phyloP scores from a whole-genome alignment of 306 rosid species.

The Abrus precatorius region DNA sequence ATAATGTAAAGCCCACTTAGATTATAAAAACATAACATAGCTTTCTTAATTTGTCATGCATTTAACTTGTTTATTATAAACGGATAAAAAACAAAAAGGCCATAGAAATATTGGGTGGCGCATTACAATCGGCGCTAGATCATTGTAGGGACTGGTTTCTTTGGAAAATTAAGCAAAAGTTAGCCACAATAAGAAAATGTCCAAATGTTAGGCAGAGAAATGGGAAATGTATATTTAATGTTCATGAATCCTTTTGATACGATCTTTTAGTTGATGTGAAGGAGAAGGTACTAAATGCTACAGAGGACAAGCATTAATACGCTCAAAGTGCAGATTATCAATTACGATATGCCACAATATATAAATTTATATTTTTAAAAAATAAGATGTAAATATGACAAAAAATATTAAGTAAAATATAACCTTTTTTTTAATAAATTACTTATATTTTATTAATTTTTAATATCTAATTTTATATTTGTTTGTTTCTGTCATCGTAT shows the following conservation, averaged over 20 bases:
- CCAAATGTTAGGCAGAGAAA: constrained; percentile 20
- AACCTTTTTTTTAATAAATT: too few relatives aligned
- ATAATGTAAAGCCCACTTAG: constrained; percentile 33
- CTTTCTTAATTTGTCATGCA: constrained; percentile 48
- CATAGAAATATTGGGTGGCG: constrained; percentile 49
- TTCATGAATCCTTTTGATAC: constrained; percentile 1
- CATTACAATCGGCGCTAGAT: constrained; percentile 53
- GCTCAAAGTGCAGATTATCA: constrained; percentile 4
- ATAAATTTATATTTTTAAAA: too few relatives aligned
- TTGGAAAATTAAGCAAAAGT: constrained; percentile 31
- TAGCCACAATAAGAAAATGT: constrained; percentile 34
- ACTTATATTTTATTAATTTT: too few relatives aligned
- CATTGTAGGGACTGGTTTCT: constrained; percentile 42
- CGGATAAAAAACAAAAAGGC: background rate
- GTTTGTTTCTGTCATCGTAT: too few relatives aligned
- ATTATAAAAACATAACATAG: constrained; percentile 33
- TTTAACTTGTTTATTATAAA: constrained; percentile 32
- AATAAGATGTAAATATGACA: too few relatives aligned
- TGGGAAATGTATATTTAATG: constrained; percentile 17
- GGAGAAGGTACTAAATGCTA: background rate
- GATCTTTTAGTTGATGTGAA: constrained; percentile 32
- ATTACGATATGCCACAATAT: too few relatives aligned
- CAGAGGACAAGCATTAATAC: constrained; percentile 36
- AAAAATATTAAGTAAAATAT: too few relatives aligned
- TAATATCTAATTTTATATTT: too few relatives aligned